These are phyloP conservation scores for Citrus reticulata DNA, from an alignment of 345 rosid genomes.

Conservation along the genomic window DNA sequence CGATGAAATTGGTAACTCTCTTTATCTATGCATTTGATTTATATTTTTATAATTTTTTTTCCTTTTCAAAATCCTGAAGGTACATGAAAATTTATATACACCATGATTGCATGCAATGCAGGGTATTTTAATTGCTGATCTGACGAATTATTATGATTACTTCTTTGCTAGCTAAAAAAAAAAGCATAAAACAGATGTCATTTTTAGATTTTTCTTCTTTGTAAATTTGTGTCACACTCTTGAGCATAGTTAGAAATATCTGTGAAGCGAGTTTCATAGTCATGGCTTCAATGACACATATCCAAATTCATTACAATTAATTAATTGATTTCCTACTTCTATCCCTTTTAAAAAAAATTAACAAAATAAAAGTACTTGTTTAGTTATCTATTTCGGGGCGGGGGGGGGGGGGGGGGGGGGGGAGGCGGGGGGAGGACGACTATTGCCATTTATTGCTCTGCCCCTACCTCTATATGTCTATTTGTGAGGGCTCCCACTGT, in stretches of 20 bases:
- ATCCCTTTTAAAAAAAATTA: background rate
- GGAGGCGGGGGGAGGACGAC: too few species aligned
- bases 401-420: too few species aligned
- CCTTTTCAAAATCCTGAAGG: background rate
- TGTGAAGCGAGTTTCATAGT: background rate
- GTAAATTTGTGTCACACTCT: too few species aligned
- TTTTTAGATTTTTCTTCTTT: too few species aligned
- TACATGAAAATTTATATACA: background rate
- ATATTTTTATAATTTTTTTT: background rate
- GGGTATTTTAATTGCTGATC: background rate
- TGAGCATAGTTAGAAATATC: background rate
- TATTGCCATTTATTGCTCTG: background rate
- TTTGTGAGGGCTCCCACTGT: background rate
- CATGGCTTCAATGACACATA: background rate
- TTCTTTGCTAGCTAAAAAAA: background rate
- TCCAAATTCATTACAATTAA: background rate
- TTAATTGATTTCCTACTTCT: background rate
- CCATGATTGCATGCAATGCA: constrained; percentile 16
- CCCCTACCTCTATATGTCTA: too few species aligned
- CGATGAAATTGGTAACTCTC: constrained; percentile 63
- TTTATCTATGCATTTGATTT: too few species aligned
- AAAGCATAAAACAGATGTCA: too few species aligned
- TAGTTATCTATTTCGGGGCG: background rate
- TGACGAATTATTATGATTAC: too few species aligned
- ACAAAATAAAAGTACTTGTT: background rate